A percentile compares a stretch with the other conserved stretches of the same genome.
These are phyloP conservation scores for Albifimbria verrucaria DNA, from an alignment of 2,329 filamentous ascomycete species.

Conservation along the genomic window DNA sequence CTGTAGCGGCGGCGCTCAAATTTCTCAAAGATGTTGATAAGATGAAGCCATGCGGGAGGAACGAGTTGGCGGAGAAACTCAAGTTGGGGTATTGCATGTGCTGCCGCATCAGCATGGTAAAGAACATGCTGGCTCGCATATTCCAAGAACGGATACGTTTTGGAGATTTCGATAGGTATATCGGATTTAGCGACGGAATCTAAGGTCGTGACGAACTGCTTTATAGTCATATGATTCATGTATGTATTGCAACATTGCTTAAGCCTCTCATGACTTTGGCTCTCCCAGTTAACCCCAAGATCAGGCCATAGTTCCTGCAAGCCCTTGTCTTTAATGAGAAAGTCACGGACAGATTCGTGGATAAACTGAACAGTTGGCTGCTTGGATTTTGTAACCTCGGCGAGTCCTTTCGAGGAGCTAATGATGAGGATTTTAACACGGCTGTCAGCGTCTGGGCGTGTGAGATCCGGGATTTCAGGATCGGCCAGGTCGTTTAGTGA, in stretches of 20 bases:
- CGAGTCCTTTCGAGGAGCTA: constrained; percentile 47
- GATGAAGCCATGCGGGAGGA: constrained; percentile 23
- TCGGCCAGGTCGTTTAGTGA: constrained; percentile 13
- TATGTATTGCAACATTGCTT: constrained; percentile 41
- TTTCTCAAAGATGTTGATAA: constrained; percentile 27
- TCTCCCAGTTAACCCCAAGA: constrained; percentile 24
- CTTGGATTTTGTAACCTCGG: constrained; percentile 33
- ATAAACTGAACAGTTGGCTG: constrained; percentile 46
- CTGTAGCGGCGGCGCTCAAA: constrained; percentile 20
- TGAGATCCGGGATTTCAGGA: constrained; percentile 14
- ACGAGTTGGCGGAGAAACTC: constrained; percentile 22
- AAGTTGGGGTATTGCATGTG: neutral
- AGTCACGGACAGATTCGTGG: constrained; percentile 49
- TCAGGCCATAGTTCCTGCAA: constrained; percentile 27
- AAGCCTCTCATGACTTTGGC: constrained; percentile 37
- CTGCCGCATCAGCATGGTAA: neutral
- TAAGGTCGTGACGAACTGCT: neutral
- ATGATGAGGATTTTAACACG: constrained; percentile 27
- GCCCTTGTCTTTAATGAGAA: constrained; percentile 35
- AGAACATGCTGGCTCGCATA: neutral
- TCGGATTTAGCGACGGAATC: constrained; percentile 10
- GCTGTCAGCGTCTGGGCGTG: accelerated
- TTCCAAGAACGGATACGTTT: neutral
- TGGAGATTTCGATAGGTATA: constrained; percentile 23
- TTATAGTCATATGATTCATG: constrained; percentile 19